Percentiles rank a stretch among this genome's conserved stretches.
These are phyloP conservation scores for Nakaseomyces delphensis DNA, from an alignment of 1,139 yeast genomes.

Conservation along the genomic window DNA sequence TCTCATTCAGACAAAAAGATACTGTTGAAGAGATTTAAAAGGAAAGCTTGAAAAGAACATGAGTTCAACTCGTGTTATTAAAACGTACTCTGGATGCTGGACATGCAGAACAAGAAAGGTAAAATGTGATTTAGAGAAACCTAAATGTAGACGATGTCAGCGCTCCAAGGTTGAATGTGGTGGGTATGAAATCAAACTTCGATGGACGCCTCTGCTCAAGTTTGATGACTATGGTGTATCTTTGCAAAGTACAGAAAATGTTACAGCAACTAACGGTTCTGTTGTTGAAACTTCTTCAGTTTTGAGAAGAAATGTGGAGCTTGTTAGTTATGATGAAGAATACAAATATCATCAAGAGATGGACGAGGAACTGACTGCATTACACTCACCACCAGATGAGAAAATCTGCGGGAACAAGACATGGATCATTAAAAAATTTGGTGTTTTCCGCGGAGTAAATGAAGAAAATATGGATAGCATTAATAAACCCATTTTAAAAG, in stretches of 20 bases:
- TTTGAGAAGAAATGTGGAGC: conserved; percentile 63
- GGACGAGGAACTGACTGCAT: conserved; percentile 58
- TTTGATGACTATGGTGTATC: conserved; percentile 37
- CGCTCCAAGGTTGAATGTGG: conserved; percentile 58
- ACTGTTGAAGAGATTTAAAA: not conserved
- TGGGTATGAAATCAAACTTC: conserved; percentile 71
- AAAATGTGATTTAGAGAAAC: conserved; percentile 49
- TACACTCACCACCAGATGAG: conserved; percentile 45
- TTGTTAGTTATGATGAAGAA: conserved; percentile 58
- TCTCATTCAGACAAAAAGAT: not conserved
- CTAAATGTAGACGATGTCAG: conserved; percentile 45
- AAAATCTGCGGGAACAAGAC: conserved; percentile 43
- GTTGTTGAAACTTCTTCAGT: conserved; percentile 10
- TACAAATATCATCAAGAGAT: conserved; percentile 74
- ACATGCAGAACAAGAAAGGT: conserved; percentile 54
- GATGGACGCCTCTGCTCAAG: conserved; percentile 60
- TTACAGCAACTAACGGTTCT: conserved; percentile 11
- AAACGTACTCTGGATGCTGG: conserved; percentile 55
- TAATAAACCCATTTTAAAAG: conserved; percentile 4
- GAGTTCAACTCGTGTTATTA: conserved; percentile 15
- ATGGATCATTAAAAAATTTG: conserved; percentile 69
- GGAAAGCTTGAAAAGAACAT: not conserved
- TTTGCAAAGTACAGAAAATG: conserved; percentile 25
- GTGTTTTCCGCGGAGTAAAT: conserved; percentile 48
- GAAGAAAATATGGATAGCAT: conserved; percentile 8